Percentiles rank a stretch among this genome's conserved stretches.
Evolutionary conservation across 768 basidiomycete genomes (phyloP).

Genomic region (Cystofilobasidium macerans): DNA sequence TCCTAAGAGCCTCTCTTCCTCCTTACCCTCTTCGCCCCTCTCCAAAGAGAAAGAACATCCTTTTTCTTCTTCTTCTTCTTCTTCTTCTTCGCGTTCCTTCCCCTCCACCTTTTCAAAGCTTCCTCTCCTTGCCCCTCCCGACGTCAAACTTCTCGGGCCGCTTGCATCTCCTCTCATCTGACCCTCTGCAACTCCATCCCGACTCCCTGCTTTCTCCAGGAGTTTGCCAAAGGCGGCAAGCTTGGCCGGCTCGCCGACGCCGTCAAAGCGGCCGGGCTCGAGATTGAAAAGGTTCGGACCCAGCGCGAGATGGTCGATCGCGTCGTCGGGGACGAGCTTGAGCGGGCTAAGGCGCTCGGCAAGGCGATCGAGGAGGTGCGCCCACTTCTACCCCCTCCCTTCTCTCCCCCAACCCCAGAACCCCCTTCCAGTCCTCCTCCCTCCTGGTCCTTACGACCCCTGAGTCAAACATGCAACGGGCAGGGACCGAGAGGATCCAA

Average conservation of each 20-base stretch:
- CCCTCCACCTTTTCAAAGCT: not conserved
- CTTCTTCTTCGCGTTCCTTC: not conserved
- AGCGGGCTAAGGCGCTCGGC: slow-evolving; percentile 46
- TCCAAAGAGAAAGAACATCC: too few relatives aligned
- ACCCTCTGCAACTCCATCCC: not conserved
- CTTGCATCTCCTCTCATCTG: too few relatives aligned
- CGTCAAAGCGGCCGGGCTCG: slow-evolving; percentile 65
- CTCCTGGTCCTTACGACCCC: not conserved
- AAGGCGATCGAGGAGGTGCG: slow-evolving; percentile 55
- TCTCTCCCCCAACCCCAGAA: too few relatives aligned
- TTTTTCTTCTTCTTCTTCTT: too few relatives aligned
- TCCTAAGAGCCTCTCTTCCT: too few relatives aligned
- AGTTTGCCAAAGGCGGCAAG: slow-evolving; percentile 86
- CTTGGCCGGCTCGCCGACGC: slow-evolving; percentile 73
- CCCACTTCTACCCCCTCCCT: slow-evolving; percentile 5
- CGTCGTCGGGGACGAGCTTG: slow-evolving; percentile 68
- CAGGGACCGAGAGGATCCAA: too few relatives aligned
- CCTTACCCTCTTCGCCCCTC: too few relatives aligned
- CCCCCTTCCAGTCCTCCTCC: not conserved
- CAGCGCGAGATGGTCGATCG: slow-evolving; percentile 71
- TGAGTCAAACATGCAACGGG: too few relatives aligned
- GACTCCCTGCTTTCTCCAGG: slow-evolving; percentile 40
- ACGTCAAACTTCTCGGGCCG: slow-evolving; percentile 4
- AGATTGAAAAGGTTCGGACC: slow-evolving; percentile 66
- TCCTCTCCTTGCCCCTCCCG: not conserved